Evolutionary conservation across 768 basidiomycete species (phyloP).

Genomic region (Pholiota microspora): DNA sequence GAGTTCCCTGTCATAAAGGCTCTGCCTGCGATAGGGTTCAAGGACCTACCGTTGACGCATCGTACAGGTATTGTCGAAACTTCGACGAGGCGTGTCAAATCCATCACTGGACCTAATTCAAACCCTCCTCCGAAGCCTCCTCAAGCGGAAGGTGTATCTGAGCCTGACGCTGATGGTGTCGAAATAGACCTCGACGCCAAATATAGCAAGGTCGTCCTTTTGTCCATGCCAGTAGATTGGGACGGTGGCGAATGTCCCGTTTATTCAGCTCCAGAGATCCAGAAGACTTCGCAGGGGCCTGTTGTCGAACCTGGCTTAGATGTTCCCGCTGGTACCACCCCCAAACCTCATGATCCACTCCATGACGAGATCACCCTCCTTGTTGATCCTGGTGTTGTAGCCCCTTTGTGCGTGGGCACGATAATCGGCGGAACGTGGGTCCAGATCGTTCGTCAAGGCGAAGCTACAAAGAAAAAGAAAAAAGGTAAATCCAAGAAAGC

Average conservation of each 20-base stretch:
- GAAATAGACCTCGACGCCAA: conserved; percentile 35
- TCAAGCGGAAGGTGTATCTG: conserved; percentile 14
- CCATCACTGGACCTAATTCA: conserved; percentile 37
- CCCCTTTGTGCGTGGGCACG: conserved; percentile 49
- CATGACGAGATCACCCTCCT: conserved; percentile 61
- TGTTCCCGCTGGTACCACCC: conserved; percentile 8
- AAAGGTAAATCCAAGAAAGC: conserved; percentile 33
- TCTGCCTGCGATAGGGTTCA: conserved; percentile 45
- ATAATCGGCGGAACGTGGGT: conserved; percentile 68
- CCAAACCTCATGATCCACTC: conserved; percentile 45
- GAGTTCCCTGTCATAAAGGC: background rate
- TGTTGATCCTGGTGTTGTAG: conserved; percentile 38
- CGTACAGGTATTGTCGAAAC: conserved; percentile 64
- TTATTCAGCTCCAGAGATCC: conserved; percentile 33
- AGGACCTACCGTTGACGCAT: conserved; percentile 58
- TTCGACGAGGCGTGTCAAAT: conserved; percentile 56
- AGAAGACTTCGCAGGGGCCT: conserved; percentile 31
- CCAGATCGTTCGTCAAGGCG: conserved; percentile 51
- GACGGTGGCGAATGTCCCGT: conserved; percentile 34
- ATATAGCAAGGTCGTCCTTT: conserved; percentile 36
- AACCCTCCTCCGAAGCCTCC: conserved; percentile 21
- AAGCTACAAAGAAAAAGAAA: conserved; percentile 34
- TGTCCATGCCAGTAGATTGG: conserved; percentile 40
- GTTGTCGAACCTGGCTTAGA: conserved; percentile 34
- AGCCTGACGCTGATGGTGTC: conserved; percentile 28